Conservation (phyloP, 2,329 filamentous ascomycete species). For the Shiraia sp. region DNA sequence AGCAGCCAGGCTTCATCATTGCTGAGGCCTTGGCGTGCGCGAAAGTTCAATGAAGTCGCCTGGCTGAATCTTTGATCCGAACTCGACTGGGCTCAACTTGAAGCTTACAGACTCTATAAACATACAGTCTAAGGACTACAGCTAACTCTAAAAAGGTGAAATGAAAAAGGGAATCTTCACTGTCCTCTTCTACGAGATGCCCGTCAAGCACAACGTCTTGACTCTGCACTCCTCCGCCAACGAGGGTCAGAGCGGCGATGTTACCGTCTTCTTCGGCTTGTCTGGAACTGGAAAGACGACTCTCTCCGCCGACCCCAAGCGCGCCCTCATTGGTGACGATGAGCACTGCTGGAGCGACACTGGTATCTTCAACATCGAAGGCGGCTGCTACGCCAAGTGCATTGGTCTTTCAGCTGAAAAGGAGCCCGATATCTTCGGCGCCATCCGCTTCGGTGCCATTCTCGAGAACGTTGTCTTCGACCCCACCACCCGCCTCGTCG, state of each 20-base stretch:
- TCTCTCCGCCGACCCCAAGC: conserved; percentile 94
- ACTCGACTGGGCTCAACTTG: too few relatives aligned
- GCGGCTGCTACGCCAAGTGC: conserved; percentile 98
- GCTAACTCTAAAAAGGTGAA: conserved; percentile 51
- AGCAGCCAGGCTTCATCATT: too few relatives aligned
- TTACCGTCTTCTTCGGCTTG: conserved; percentile 98
- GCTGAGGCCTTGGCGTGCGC: too few relatives aligned
- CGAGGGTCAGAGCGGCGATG: conserved; percentile 90
- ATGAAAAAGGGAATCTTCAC: conserved; percentile 99
- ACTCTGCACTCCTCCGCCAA: conserved; percentile 99
- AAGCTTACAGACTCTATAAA: too few relatives aligned
- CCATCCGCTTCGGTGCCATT: conserved; percentile 95
- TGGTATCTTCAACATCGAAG: conserved; percentile 99
- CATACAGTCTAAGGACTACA: conserved; percentile 4
- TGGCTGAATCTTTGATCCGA: too few relatives aligned
- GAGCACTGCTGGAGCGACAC: conserved; percentile 99
- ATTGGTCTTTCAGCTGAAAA: conserved; percentile 97
- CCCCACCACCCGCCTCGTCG: conserved; percentile 82
- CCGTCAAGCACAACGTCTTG: conserved; percentile 98
- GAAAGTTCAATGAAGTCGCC: too few relatives aligned
- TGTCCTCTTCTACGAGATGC: conserved; percentile 99
- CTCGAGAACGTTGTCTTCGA: conserved; percentile 99
- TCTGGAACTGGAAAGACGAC: conserved; percentile 99
- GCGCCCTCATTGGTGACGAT: conserved; percentile 94
- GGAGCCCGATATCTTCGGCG: conserved; percentile 96